These are phyloP conservation scores for Pulveroboletus sp. DNA, from an alignment of 768 basidiomycete genomes.

Conservation along the genomic window DNA sequence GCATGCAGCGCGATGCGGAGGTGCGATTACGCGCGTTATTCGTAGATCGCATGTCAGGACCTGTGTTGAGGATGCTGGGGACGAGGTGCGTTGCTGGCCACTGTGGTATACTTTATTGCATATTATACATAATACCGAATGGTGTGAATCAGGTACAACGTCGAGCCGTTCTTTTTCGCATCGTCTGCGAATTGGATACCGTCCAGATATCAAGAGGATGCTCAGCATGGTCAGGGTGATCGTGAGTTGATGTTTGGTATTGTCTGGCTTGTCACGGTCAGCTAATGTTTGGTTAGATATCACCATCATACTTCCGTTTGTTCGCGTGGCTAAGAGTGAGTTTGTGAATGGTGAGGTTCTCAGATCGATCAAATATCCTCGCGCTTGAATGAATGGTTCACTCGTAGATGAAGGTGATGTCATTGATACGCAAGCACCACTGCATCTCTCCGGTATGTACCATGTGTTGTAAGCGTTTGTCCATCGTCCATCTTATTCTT, in stretches of 20 bases:
- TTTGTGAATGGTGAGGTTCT: too few species aligned
- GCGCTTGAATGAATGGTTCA: too few species aligned
- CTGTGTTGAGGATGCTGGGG: constrained; percentile 35
- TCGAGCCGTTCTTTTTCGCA: constrained; percentile 39
- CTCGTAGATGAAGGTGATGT: neutral
- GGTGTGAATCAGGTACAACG: constrained; percentile 26
- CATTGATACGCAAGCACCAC: constrained; percentile 22
- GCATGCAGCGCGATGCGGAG: constrained; percentile 10
- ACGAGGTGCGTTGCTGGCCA: constrained; percentile 23
- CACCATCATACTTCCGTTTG: constrained; percentile 42
- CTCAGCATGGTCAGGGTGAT: constrained; percentile 38
- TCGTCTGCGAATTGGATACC: constrained; percentile 55
- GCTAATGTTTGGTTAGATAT: constrained; percentile 37
- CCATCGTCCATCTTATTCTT: neutral
- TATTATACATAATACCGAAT: neutral
- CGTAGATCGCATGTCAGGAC: constrained; percentile 26
- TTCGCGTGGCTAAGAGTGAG: constrained; percentile 35
- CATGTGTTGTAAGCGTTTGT: neutral
- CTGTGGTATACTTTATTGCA: neutral
- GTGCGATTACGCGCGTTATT: constrained; percentile 29
- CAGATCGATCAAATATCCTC: too few species aligned
- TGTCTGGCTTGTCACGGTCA: neutral
- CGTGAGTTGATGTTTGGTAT: constrained; percentile 34
- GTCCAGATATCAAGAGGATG: constrained; percentile 52
- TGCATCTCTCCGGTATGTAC: constrained; percentile 28